Evolutionary conservation across 495 filamentous ascomycete genomes (phyloP).

Genomic region (Penicillium samsonianum): DNA sequence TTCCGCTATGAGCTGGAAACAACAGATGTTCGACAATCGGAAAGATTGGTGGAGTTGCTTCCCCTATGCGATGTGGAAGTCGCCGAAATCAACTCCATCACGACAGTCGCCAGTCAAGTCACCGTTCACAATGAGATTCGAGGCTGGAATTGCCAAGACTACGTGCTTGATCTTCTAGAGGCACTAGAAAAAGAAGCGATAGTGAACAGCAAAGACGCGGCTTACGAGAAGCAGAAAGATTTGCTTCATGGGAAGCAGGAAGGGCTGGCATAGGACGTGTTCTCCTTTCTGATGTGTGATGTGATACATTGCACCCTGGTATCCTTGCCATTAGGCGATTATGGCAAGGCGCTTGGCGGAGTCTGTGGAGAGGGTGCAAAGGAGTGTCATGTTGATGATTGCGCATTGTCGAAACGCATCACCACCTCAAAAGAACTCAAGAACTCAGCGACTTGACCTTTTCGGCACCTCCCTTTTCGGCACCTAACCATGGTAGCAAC

Average conservation of each 20-base stretch:
- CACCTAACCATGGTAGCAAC: constrained; percentile 25
- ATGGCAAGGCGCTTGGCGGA: constrained; percentile 24
- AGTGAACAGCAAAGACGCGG: neutral
- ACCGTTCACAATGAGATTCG: constrained; percentile 11
- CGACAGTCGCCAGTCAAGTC: neutral
- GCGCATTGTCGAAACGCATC: constrained; percentile 30
- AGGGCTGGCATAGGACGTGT: neutral
- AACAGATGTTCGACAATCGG: neutral
- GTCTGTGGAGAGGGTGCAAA: constrained; percentile 37
- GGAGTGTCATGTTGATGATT: constrained; percentile 26
- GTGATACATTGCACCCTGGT: no score
- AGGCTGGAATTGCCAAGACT: constrained; percentile 18
- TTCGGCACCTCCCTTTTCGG: no score
- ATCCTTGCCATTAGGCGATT: no score
- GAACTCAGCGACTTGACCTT: constrained; percentile 37
- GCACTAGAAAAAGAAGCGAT: neutral
- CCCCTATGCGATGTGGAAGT: neutral
- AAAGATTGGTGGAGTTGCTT: neutral
- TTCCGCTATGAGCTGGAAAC: constrained; percentile 1
- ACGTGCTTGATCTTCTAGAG: constrained; percentile 17
- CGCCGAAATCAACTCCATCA: neutral
- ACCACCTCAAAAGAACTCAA: constrained; percentile 23
- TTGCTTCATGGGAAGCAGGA: neutral
- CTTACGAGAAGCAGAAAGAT: neutral
- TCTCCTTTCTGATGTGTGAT: neutral